These are phyloP conservation scores for Aspergillus haitiensis DNA, from an alignment of 495 filamentous ascomycete species.

Conservation along the genomic window DNA sequence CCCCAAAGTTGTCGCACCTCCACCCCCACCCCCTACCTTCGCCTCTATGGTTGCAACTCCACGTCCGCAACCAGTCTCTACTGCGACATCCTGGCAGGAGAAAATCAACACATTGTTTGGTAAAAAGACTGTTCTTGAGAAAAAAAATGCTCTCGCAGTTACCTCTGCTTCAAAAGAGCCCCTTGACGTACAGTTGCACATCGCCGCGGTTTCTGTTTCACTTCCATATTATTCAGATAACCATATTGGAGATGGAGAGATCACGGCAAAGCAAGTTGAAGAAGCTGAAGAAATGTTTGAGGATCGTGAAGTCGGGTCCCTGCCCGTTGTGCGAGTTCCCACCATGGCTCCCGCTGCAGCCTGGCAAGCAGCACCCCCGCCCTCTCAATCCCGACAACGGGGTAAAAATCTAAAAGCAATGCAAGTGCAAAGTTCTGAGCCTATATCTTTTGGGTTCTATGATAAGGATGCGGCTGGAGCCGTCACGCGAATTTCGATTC, in stretches of 20 bases:
- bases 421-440: conserved; percentile 43
- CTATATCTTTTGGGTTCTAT: conserved; percentile 33
- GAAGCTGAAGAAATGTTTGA: conserved; percentile 82
- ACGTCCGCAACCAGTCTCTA: conserved; percentile 27
- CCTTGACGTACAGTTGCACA: conserved; percentile 53
- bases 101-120: conserved; percentile 71
- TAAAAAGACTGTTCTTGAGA: conserved; percentile 54
- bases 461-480: conserved; percentile 39
- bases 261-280: conserved; percentile 61
- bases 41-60: conserved; percentile 54
- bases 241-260: conserved; percentile 39
- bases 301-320: conserved; percentile 76
- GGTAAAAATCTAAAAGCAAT: conserved; percentile 39
- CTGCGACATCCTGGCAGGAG: conserved; percentile 64
- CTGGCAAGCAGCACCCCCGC: conserved; percentile 48
- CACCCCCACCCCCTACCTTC: conserved; percentile 51
- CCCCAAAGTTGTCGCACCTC: conserved; percentile 50
- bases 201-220: conserved; percentile 57
- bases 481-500: conserved; percentile 35
- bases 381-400: conserved; percentile 34
- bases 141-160: conserved; percentile 54
- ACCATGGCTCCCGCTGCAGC: conserved; percentile 55
- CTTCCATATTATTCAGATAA: conserved; percentile 46
- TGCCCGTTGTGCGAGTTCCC: conserved; percentile 69
- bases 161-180: conserved; percentile 61